Base-by-base conservation (phyloP, 352 stramenopile species). In the Phytophthora parvispora region DNA sequence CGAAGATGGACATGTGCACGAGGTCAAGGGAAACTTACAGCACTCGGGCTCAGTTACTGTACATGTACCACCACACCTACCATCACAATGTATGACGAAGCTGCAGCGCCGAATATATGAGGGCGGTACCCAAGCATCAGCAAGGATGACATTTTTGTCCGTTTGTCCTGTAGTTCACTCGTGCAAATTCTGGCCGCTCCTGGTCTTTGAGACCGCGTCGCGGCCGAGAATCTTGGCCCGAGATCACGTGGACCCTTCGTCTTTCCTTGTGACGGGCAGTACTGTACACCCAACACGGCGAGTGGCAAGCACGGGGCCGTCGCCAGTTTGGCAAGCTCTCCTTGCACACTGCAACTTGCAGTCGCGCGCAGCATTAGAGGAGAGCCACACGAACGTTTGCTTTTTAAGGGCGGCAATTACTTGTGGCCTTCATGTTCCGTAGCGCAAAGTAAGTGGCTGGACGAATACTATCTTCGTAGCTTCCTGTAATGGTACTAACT, bases 301-400 rank as follows among this genome's bases (percentile, higher is more conserved):
- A 27, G 40, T 47, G 56, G 31, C 48, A 64, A 31, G 29, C 56
- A 45, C 42, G 28, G 56, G 40, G 15, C 6, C 9, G 18, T 36
- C n/a, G 38, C 22, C 28, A 38, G 38, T 32, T 31, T 22, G 25
- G 56, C 15, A 48, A 50, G 10, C 27, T 24, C 28, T 55, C 18
- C 4, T 45, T 62, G 40, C 28, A 61, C 15, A 51, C 36, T 43
- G 28, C 50, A 56, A 56, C 50, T 43, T 43, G 50, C n/a, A 22
- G 53, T 50, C 36, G 53, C 25, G 36, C 24, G 16, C 34, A 10
- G 31, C 6, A 36, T 10, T 36, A 36, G 31, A 36, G 31, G 31
- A 36, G 31, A 36, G 10, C 31, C n/a, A n/a, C n/a, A n/a, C n/a
- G n/a, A n/a, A n/a, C n/a, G n/a, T n/a, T n/a, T n/a, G n/a, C n/a